Evolutionary conservation across 106 monocot species (phyloP), one percentile per base, ranked within the genome.

Genomic region (Allium fistulosum): DNA sequence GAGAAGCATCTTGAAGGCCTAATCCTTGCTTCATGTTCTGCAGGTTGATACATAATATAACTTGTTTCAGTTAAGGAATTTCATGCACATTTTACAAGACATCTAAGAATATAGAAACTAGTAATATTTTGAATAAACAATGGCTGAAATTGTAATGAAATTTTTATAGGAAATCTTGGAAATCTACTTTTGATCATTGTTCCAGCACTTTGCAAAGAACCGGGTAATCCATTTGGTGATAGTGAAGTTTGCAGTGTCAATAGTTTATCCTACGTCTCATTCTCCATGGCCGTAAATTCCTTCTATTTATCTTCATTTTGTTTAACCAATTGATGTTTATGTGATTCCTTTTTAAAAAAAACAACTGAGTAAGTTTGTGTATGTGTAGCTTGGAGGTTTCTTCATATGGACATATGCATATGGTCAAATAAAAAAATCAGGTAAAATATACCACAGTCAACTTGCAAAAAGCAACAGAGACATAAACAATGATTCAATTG

Each of bases 361-460:
- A 37, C 5, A 37, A 37, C 37, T 37, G 37, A 37, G 1, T 37
- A 5, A 37, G 37, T 55, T 55, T 15, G 53, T 61, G 16, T 61
- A 46, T 8, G 10, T 81, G 62, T 68, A 90, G 90, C 80, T 90
- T 71, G 90, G 90, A 48, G 83, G 78, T 2, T 64, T 86, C 26
- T 86, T 56, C 74, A 81, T 86, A 71, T 90, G 90, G 86, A 90
- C 90, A 13, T 66, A 76, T 64, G 65, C 86, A 3, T 90, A 73
- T 48, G 62, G 83, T 63, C 68, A 76, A 10, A 81, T 90, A 78
- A 86, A 77, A 74, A 81, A 65, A 18, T 70, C 75, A 4, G 63
- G 67, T 16, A 58, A 61, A 48, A 45, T 72, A 59, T 79, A 77
- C 28, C 65, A 73, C 49, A 61, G 57, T 55, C 26, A 26, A 11